Evolutionary conservation across 257 asterid species (phyloP).

Genomic region (Fraxinus cuspidata): DNA sequence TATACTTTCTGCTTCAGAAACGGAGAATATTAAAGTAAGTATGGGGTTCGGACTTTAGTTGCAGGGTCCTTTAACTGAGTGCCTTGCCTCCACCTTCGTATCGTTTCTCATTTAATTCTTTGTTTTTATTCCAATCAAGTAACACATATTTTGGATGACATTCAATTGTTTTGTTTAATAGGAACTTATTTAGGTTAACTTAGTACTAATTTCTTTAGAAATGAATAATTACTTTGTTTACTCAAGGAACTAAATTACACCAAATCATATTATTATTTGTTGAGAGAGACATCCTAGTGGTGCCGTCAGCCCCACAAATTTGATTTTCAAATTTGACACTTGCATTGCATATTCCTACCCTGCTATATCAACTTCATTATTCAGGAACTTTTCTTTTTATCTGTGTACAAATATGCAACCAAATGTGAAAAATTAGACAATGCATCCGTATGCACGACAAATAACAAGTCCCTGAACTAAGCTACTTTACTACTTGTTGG

Average conservation of each 20-base stretch:
- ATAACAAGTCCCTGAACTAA: neutral
- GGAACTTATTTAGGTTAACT: neutral
- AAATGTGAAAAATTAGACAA: neutral
- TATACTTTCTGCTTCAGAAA: neutral
- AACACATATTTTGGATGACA: neutral
- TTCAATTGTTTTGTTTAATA: neutral
- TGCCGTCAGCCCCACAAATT: neutral
- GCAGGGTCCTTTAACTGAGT: neutral
- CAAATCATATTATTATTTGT: neutral
- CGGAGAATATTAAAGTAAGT: neutral
- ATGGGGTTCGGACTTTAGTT: neutral
- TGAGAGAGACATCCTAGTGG: neutral
- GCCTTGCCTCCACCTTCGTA: neutral
- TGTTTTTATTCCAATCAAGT: neutral
- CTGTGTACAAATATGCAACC: neutral
- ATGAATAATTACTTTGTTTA: neutral
- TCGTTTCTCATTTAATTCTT: neutral
- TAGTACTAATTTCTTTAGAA: neutral
- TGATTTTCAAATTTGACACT: neutral
- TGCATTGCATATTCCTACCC: neutral
- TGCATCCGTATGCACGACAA: neutral
- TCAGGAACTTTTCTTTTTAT: neutral
- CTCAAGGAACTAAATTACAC: neutral
- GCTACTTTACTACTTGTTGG: neutral
- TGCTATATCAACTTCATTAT: neutral